A percentile compares a stretch with the other conserved stretches of the same genome.
Evolutionary conservation across 441 rosid genomes (phyloP).

Genomic region (Gossypium gossypioides): DNA sequence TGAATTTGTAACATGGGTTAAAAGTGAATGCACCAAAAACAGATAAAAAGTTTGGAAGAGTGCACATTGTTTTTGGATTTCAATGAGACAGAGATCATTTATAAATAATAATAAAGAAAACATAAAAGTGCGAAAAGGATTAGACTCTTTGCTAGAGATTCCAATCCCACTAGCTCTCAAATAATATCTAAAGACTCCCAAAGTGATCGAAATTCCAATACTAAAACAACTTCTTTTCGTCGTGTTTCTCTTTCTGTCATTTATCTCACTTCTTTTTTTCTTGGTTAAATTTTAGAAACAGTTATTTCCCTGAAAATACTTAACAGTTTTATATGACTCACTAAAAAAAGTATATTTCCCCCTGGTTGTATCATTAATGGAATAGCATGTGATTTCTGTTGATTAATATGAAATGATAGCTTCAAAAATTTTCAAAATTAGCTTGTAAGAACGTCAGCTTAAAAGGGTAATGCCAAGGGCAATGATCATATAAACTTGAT

Average conservation of each 20-base stretch:
- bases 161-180: conserved; percentile 12
- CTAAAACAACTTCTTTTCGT: background rate
- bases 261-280: background rate
- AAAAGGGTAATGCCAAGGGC: background rate
- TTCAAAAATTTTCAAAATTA: background rate
- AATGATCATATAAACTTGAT: background rate
- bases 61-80: background rate
- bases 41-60: background rate
- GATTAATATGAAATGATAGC: background rate
- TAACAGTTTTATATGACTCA: background rate
- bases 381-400: background rate
- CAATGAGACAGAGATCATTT: background rate
- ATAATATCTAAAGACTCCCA: background rate
- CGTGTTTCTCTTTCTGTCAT: background rate
- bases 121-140: background rate
- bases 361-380: background rate
- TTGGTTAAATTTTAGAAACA: background rate
- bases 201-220: background rate
- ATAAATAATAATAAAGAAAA: background rate
- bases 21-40: conserved; percentile 6
- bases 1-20: background rate
- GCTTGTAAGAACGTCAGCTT: background rate
- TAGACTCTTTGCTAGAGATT: background rate
- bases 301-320: background rate
- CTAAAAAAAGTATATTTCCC: background rate